Conservation (phyloP, 306 rosid species). For the Cicer judaicum region DNA sequence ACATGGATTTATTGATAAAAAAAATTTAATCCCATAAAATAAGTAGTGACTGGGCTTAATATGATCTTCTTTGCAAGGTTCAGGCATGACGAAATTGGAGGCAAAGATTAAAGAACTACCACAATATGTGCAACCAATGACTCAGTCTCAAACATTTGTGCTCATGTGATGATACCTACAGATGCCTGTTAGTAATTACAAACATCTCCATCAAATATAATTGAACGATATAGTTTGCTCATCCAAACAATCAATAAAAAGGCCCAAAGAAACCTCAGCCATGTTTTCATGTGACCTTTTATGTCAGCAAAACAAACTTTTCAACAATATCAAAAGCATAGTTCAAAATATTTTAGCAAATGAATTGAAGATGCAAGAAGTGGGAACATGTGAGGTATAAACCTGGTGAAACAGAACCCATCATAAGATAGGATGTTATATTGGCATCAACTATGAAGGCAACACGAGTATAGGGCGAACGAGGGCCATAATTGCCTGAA, state of each 20-base stretch:
- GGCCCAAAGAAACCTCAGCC: neutral
- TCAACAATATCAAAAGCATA: neutral
- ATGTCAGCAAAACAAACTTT: neutral
- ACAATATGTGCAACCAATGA: too few species aligned
- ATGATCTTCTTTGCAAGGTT: constrained; percentile 15
- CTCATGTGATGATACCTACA: neutral
- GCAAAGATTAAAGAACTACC: neutral
- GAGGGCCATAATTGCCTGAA: constrained; percentile 60
- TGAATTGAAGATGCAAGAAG: constrained; percentile 24
- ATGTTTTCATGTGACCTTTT: constrained; percentile 3
- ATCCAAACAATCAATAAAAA: constrained; percentile 28
- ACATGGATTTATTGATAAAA: constrained; percentile 1
- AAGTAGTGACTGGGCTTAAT: constrained; percentile 6
- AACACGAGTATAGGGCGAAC: constrained; percentile 69
- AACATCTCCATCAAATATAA: constrained; percentile 3
- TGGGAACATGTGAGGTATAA: constrained; percentile 44
- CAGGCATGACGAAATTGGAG: constrained; percentile 11
- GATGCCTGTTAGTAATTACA: constrained; percentile 3
- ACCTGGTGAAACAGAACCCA: constrained; percentile 99
- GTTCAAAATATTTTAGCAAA: constrained; percentile 23
- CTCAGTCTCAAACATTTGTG: neutral
- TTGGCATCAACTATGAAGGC: constrained; percentile 99
- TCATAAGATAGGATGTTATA: constrained; percentile 98
- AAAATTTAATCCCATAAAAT: neutral
- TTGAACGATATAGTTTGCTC: neutral